phyloP scores from a whole-genome alignment of 768 basidiomycete genomes.

The Trametes villosa region DNA sequence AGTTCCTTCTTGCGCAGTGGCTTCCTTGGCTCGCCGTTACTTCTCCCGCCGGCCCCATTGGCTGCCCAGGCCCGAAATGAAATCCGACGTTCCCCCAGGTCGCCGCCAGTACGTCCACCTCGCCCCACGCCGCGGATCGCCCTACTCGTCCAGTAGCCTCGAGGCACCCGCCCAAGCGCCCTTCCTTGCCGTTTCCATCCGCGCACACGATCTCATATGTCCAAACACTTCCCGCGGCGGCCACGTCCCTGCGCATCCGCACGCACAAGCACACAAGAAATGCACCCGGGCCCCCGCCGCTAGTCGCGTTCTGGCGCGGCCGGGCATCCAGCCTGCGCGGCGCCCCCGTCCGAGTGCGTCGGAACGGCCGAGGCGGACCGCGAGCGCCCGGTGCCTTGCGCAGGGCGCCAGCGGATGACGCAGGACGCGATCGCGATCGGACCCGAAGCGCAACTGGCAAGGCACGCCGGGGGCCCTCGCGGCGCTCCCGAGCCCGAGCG shows the following conservation, averaged over 20 bases:
- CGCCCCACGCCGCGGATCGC: slow-evolving; percentile 14
- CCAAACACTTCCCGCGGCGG: slow-evolving; percentile 13
- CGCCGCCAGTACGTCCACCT: slow-evolving; percentile 4
- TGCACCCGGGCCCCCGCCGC: not conserved
- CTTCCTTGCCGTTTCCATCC: not conserved
- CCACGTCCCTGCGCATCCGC: not conserved
- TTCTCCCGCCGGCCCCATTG: not conserved
- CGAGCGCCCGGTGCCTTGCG: not conserved
- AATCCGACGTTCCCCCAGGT: slow-evolving; percentile 7
- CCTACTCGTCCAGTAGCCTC: slow-evolving; percentile 16
- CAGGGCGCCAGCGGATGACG: slow-evolving; percentile 3
- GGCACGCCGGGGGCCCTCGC: too few relatives aligned
- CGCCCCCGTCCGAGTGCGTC: not conserved
- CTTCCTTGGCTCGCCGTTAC: not conserved
- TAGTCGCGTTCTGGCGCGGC: too few relatives aligned
- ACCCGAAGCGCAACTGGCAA: slow-evolving; percentile 6
- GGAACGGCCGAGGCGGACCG: slow-evolving; percentile 7
- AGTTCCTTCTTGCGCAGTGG: not conserved
- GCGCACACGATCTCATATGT: not conserved
- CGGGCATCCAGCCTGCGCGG: not conserved
- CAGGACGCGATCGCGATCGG: slow-evolving; percentile 11
- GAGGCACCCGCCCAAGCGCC: not conserved
- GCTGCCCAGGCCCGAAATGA: slow-evolving; percentile 1
- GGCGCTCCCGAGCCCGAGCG: too few relatives aligned
- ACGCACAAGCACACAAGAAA: not conserved